phyloP scores from a whole-genome alignment of 768 basidiomycete species.

The Trametes coccinea region DNA sequence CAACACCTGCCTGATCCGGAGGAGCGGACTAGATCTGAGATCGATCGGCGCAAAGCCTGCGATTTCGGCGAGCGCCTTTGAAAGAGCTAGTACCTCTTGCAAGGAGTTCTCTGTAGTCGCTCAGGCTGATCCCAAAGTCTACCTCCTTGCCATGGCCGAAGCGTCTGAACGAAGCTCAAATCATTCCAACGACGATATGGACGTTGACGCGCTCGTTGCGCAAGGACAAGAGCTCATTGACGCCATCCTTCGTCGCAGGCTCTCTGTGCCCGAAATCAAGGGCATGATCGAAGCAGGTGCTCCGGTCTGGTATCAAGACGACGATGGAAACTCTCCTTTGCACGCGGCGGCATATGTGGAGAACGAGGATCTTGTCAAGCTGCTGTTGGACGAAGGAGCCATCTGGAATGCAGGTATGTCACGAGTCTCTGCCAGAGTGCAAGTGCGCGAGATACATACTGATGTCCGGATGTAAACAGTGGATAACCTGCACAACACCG shows the following conservation, averaged over 20 bases:
- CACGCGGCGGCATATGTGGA: constrained; percentile 85
- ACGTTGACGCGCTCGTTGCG: constrained; percentile 25
- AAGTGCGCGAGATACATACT: background rate
- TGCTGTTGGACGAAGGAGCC: constrained; percentile 79
- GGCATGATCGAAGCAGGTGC: constrained; percentile 63
- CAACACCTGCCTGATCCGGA: constrained; percentile 1
- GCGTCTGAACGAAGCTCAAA: background rate
- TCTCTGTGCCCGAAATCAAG: constrained; percentile 43
- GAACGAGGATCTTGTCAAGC: constrained; percentile 59
- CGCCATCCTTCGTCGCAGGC: constrained; percentile 53
- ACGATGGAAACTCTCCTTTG: constrained; percentile 73
- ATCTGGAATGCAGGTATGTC: constrained; percentile 84
- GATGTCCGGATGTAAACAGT: constrained; percentile 41
- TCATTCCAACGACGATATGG: constrained; percentile 20
- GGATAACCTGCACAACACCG: constrained; percentile 77
- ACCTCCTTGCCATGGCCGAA: background rate
- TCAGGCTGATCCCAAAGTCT: background rate
- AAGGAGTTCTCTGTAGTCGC: background rate
- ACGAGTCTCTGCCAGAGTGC: background rate
- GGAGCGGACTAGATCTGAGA: constrained; percentile 7
- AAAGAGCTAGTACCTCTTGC: background rate
- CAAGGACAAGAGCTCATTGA: constrained; percentile 62
- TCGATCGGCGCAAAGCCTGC: constrained; percentile 5
- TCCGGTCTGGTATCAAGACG: constrained; percentile 89
- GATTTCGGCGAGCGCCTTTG: background rate